A percentile compares a stretch with the other conserved stretches of the same genome.
Conservation (phyloP, 2,329 filamentous ascomycete genomes). For the Fusarium phyllophilum region DNA sequence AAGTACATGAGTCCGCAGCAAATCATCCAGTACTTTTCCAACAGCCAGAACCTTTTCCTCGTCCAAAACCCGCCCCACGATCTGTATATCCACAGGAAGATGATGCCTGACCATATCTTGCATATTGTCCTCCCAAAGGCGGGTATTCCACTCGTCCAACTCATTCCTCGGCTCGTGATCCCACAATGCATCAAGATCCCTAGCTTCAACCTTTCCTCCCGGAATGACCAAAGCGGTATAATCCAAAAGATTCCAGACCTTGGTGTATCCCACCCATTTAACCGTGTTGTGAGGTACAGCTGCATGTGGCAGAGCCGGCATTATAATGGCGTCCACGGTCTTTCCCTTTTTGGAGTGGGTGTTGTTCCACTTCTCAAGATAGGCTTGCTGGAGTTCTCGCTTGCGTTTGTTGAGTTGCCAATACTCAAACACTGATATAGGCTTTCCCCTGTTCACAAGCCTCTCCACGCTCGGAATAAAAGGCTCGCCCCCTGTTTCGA, state of each 20-base stretch:
- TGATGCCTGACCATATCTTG: neutral
- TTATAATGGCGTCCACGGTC: conserved; percentile 64
- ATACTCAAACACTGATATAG: conserved; percentile 72
- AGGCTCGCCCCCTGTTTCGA: conserved; percentile 66
- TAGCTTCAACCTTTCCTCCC: conserved; percentile 15
- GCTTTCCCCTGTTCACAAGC: conserved; percentile 61
- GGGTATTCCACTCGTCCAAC: conserved; percentile 16
- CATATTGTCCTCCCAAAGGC: conserved; percentile 15
- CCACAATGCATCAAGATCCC: neutral
- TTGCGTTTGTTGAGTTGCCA: conserved; percentile 74
- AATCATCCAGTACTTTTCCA: conserved; percentile 16
- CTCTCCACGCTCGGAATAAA: conserved; percentile 67
- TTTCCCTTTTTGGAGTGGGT: conserved; percentile 55
- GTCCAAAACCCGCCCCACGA: conserved; percentile 19
- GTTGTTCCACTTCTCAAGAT: conserved; percentile 68
- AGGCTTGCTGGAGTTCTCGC: conserved; percentile 51
- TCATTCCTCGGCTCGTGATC: conserved; percentile 7
- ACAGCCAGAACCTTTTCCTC: conserved; percentile 29
- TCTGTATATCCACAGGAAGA: conserved; percentile 23
- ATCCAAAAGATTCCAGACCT: conserved; percentile 46
- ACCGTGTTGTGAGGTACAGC: conserved; percentile 57
- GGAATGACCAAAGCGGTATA: conserved; percentile 44
- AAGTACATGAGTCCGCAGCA: neutral
- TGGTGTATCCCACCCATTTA: conserved; percentile 60
- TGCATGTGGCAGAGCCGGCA: conserved; percentile 69